phyloP scores from a whole-genome alignment of 2,329 filamentous ascomycete species.

The Aspergillus sp. region DNA sequence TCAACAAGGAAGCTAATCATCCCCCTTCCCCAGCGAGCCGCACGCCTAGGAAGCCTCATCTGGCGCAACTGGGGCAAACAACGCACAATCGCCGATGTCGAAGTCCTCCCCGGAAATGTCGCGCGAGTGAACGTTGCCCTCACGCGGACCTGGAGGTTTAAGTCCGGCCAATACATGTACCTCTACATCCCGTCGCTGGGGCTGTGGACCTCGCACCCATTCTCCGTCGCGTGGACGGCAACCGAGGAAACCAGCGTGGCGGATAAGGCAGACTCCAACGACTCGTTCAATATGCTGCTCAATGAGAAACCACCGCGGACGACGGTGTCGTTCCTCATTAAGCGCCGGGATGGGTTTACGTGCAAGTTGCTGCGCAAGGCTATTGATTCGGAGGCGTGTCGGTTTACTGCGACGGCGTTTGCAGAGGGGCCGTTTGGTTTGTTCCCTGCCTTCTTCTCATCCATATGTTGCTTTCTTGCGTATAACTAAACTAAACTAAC shows the following conservation, averaged over 20 bases:
- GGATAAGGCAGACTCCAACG: conserved; percentile 31
- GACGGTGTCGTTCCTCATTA: conserved; percentile 35
- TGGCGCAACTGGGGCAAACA: conserved; percentile 53
- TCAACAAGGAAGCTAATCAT: conserved; percentile 1
- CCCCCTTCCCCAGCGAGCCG: conserved; percentile 34
- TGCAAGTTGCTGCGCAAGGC: conserved; percentile 31
- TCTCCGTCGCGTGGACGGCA: conserved; percentile 43
- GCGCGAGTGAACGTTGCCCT: conserved; percentile 45
- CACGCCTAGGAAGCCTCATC: conserved; percentile 47
- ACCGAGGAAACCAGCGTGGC: conserved; percentile 11
- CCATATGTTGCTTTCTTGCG: background rate
- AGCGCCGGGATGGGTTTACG: conserved; percentile 35
- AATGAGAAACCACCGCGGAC: conserved; percentile 25
- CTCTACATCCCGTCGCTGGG: conserved; percentile 53
- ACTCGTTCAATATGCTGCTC: conserved; percentile 29
- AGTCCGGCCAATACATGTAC: conserved; percentile 55
- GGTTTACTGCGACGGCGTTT: conserved; percentile 28
- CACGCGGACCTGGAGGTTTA: conserved; percentile 32
- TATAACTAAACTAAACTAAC: background rate
- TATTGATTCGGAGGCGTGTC: conserved; percentile 24
- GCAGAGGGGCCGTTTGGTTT: conserved; percentile 39
- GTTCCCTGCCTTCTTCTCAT: background rate
- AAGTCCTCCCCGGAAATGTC: conserved; percentile 57
- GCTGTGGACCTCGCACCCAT: conserved; percentile 45
- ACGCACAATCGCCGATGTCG: conserved; percentile 52